A percentile compares a stretch with the other conserved stretches of the same genome.
Evolutionary conservation across 2,329 filamentous ascomycete species (phyloP).

Genomic region (Nannizziopsis barbatae): DNA sequence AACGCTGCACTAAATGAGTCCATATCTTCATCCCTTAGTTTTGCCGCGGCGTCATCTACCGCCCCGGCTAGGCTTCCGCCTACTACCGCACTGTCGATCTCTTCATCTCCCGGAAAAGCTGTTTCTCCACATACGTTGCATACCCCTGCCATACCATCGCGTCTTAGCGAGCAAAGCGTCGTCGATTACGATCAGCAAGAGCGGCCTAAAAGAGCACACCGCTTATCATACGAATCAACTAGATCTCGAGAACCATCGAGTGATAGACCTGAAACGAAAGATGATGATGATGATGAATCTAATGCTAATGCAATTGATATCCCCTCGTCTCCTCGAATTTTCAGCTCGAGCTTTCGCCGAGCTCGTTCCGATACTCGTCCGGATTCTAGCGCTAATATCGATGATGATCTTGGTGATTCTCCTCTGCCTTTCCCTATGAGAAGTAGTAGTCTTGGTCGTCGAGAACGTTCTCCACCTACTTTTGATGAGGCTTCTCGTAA

Average conservation of each 20-base stretch:
- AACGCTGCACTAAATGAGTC: conserved; percentile 84
- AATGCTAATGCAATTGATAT: conserved; percentile 39
- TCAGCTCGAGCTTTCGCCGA: conserved; percentile 32
- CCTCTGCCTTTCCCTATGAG: conserved; percentile 38
- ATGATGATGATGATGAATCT: conserved; percentile 24
- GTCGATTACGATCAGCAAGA: conserved; percentile 50
- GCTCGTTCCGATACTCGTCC: conserved; percentile 37
- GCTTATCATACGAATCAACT: conserved; percentile 23
- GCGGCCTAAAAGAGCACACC: conserved; percentile 24
- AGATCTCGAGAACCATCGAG: conserved; percentile 29
- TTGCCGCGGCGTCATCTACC: conserved; percentile 39
- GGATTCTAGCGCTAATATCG: conserved; percentile 22
- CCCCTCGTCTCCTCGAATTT: conserved; percentile 37
- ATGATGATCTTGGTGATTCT: conserved; percentile 36
- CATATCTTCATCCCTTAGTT: conserved; percentile 76
- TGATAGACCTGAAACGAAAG: conserved; percentile 25
- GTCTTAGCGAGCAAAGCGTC: conserved; percentile 84
- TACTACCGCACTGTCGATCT: conserved; percentile 57
- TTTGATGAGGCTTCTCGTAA: conserved; percentile 24
- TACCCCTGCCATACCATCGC: conserved; percentile 82
- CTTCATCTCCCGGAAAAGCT: conserved; percentile 81
- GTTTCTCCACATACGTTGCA: conserved; percentile 84
- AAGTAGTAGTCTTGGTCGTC: conserved; percentile 38
- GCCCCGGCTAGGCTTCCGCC: conserved; percentile 40
- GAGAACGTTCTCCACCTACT: conserved; percentile 27